These are phyloP conservation scores for Coemansia umbellata DNA, from an alignment of 192 early-diverging fungal species.

Conservation along the genomic window DNA sequence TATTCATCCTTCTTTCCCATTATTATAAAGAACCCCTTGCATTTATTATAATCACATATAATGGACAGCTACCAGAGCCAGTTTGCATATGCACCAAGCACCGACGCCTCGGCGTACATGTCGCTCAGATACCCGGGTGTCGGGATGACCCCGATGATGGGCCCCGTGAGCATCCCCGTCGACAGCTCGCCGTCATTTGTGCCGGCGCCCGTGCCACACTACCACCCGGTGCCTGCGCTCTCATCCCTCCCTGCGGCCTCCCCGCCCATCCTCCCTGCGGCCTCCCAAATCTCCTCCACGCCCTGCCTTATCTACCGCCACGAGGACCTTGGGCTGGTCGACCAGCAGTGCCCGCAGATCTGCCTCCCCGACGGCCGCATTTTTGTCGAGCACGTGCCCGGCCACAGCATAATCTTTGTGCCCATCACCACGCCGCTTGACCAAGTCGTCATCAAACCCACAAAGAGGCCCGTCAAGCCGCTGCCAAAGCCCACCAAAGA, in stretches of 20 bases:
- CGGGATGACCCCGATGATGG: slow-evolving; percentile 38
- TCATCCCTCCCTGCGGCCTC: background rate
- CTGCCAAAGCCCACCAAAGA: slow-evolving; percentile 8
- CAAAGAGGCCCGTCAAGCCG: too few relatives aligned
- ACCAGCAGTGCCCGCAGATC: slow-evolving; percentile 39
- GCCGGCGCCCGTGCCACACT: slow-evolving; percentile 10
- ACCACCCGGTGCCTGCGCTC: too few relatives aligned
- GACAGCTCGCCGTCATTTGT: slow-evolving; percentile 6
- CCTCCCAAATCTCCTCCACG: too few relatives aligned
- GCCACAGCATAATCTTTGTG: slow-evolving; percentile 40
- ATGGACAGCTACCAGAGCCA: slow-evolving; percentile 48
- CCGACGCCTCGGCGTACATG: slow-evolving; percentile 33
- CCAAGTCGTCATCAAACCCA: too few relatives aligned
- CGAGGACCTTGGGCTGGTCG: slow-evolving; percentile 11
- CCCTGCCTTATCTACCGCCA: slow-evolving; percentile 44
- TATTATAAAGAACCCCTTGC: background rate
- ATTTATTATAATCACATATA: background rate
- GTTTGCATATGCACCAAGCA: slow-evolving; percentile 43
- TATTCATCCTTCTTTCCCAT: background rate
- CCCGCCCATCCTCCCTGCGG: slow-evolving; percentile 1
- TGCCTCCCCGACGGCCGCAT: slow-evolving; percentile 36
- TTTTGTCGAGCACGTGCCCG: slow-evolving; percentile 43
- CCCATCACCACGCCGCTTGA: slow-evolving; percentile 28
- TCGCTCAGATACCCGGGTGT: slow-evolving; percentile 27
- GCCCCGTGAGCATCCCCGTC: slow-evolving; percentile 23